phyloP scores from a whole-genome alignment of 2,329 filamentous ascomycete genomes.

The Phialemoniopsis sp. region DNA sequence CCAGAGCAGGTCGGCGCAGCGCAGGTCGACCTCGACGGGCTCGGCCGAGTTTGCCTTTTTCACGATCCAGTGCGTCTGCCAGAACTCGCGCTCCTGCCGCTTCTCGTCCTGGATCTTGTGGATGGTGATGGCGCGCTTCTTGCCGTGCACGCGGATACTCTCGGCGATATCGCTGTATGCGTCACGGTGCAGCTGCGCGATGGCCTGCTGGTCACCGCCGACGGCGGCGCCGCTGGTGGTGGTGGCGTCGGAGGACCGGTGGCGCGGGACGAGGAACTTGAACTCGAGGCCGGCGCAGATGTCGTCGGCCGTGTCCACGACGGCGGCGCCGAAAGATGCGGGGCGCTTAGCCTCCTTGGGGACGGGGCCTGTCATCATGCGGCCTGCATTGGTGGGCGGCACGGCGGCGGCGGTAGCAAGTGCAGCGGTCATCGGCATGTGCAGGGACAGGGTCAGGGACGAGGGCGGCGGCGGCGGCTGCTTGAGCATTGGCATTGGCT shows the following conservation, averaged over 20 bases:
- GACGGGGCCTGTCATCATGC: no score
- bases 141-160: conserved; percentile 12
- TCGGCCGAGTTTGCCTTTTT: conserved; percentile 34
- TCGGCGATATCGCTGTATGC: conserved; percentile 17
- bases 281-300: conserved; percentile 23
- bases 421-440: no score
- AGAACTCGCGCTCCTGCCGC: conserved; percentile 22
- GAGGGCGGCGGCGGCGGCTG: no score
- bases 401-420: no score
- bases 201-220: conserved; percentile 2
- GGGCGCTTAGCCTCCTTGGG: background rate
- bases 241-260: conserved; percentile 5
- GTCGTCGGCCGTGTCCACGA: conserved; percentile 11
- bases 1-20: conserved; percentile 20
- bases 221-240: conserved; percentile 2
- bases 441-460: no score
- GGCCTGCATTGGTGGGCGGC: no score
- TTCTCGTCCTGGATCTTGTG: conserved; percentile 15
- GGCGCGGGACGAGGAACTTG: conserved; percentile 18
- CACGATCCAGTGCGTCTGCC: conserved; percentile 31
- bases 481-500: no score
- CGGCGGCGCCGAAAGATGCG: background rate
- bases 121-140: conserved; percentile 19
- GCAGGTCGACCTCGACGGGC: conserved; percentile 16
- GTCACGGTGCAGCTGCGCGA: conserved; percentile 10